phyloP scores from a whole-genome alignment of 805 yeast genomes.

The Teunomyces kruisii region DNA sequence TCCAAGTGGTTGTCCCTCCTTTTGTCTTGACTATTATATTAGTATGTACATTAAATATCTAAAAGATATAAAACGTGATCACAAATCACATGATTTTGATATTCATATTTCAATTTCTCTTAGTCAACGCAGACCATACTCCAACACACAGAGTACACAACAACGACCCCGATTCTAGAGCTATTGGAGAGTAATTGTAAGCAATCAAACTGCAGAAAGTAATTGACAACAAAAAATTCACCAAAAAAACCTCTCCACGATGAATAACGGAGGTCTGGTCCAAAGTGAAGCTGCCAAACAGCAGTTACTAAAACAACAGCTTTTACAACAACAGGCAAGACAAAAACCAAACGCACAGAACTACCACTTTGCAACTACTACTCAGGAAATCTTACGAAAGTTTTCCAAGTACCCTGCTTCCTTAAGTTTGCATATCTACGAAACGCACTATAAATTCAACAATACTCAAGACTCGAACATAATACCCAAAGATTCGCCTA shows the following conservation, averaged over 20 bases:
- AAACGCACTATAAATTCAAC: slow-evolving; percentile 88
- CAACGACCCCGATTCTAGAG: background rate
- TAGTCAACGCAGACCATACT: background rate
- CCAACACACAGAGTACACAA: background rate
- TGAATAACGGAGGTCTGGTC: slow-evolving; percentile 2
- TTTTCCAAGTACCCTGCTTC: slow-evolving; percentile 78
- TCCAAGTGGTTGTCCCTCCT: no score
- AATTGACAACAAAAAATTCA: background rate
- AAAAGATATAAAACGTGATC: background rate
- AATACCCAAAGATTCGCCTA: slow-evolving; percentile 75
- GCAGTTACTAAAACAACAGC: slow-evolving; percentile 20
- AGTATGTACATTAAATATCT: background rate
- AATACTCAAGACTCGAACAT: slow-evolving; percentile 76
- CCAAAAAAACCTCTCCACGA: background rate
- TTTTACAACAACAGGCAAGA: slow-evolving; percentile 18
- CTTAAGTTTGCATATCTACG: slow-evolving; percentile 85
- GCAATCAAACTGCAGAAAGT: background rate
- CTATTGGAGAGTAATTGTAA: background rate
- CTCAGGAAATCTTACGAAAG: slow-evolving; percentile 71
- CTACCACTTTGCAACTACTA: slow-evolving; percentile 65
- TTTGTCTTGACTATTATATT: no score
- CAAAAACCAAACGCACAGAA: slow-evolving; percentile 27
- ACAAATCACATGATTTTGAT: background rate
- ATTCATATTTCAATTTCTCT: background rate
- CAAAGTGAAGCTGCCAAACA: slow-evolving; percentile 22